Evolutionary conservation across 345 rosid species (phyloP).

Genomic region (Brassica rapa): DNA sequence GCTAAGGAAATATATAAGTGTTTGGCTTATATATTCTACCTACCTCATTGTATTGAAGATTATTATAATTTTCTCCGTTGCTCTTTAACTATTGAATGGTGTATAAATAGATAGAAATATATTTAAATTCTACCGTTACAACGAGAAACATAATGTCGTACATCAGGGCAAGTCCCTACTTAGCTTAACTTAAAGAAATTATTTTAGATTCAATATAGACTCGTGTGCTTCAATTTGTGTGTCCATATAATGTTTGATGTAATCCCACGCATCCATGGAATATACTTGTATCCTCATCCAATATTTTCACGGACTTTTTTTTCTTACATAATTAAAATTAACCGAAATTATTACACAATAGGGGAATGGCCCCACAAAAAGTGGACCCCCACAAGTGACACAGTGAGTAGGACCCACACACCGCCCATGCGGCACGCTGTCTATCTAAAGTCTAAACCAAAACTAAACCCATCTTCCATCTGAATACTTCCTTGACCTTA

Average conservation of each 20-base stretch:
- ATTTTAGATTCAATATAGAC: slow-evolving; percentile 6
- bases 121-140: slow-evolving; percentile 28
- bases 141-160: slow-evolving; percentile 30
- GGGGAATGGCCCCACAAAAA: not conserved
- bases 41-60: not conserved
- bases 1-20: not conserved
- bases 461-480: slow-evolving; percentile 52
- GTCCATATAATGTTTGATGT: slow-evolving; percentile 24
- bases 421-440: slow-evolving; percentile 81
- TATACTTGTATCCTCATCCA: slow-evolving; percentile 27
- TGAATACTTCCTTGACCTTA: slow-evolving; percentile 50
- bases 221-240: slow-evolving; percentile 30
- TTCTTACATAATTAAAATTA: not conserved
- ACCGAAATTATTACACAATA: slow-evolving; percentile 29
- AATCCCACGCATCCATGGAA: slow-evolving; percentile 35
- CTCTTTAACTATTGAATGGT: slow-evolving; percentile 1
- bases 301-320: slow-evolving; percentile 18
- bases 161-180: slow-evolving; percentile 35
- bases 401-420: slow-evolving; percentile 56
- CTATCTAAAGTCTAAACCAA: slow-evolving; percentile 50
- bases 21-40: not conserved
- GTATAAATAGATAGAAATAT: not conserved
- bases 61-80: not conserved
- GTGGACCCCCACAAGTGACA: slow-evolving; percentile 49
- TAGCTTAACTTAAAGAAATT: not conserved